Base-by-base conservation (phyloP, 2,329 filamentous ascomycete genomes). In the Simplicillium aogashimaense region DNA sequence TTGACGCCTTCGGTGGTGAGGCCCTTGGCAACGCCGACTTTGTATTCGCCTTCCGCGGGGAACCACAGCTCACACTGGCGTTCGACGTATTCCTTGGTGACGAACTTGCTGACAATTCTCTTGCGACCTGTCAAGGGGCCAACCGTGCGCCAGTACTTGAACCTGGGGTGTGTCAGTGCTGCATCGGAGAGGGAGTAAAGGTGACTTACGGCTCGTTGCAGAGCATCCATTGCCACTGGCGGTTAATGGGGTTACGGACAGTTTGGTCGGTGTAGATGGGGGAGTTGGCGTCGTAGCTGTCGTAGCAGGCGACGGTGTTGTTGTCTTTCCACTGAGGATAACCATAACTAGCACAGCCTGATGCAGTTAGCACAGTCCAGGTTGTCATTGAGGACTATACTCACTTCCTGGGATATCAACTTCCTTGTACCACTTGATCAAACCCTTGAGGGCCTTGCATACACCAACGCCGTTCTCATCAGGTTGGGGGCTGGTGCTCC, bases 191-290 rank as follows among this genome's bases (percentile, higher is more conserved):
- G 29, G 18, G 10, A 38, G n/a, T 7, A 28, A 29, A 20, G 17
- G 15, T 42, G 75, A 69, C n/a, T 36, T 46, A 53, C 49, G 76
- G 75, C 53, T 81, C 73, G 51, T 81, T 80, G 63, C 78, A 81
- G 2, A 68, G 62, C 56, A 78, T 66, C 76, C 76, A 81, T 7
- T 63, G 53, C 75, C 74, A 81, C 45, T 76, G 72, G 0, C 73
- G 58, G 46, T 72, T 63, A 14, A 60, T 48, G 0, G 50, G 40
- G 51, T 79, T 78, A 37, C 46, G 47, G 5, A 71, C 57, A 2
- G 56, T 59, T 14, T 51, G 56, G 51, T 81, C 72, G 4, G 66
- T 71, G 55, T 63, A 80, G 3, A 72, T 46, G 0, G 67, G 60
- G 44, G 60, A 73, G 15, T 58, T 61, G 7, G 59, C 45, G 47